Conservation (phyloP, 768 basidiomycete species). For the Amanita muscaria region DNA sequence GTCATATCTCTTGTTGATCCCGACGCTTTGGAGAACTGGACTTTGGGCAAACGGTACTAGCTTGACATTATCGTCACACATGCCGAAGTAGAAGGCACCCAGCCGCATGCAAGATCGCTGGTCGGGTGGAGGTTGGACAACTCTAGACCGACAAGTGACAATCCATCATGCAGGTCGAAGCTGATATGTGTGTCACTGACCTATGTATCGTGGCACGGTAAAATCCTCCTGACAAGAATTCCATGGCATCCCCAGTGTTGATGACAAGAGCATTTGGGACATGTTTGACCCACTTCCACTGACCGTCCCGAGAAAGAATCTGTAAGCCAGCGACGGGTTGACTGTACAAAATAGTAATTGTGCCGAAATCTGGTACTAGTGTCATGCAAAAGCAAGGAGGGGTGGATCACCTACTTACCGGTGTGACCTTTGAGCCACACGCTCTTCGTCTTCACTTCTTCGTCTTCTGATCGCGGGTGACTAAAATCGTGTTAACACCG, state of each 20-base stretch:
- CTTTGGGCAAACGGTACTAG: conserved; percentile 38
- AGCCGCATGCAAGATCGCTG: conserved; percentile 42
- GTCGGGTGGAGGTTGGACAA: conserved; percentile 48
- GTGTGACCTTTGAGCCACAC: conserved; percentile 58
- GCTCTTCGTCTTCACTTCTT: conserved; percentile 41
- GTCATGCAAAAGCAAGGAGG: not conserved
- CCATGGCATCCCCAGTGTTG: conserved; percentile 51
- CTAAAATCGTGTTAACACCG: conserved; percentile 18
- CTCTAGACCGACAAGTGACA: conserved; percentile 27
- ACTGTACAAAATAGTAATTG: too few species aligned
- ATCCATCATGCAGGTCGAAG: too few species aligned
- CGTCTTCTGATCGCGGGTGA: conserved; percentile 40
- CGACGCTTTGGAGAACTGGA: conserved; percentile 37
- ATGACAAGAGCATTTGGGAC: conserved; percentile 52
- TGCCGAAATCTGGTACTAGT: conserved; percentile 35
- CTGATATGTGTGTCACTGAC: too few species aligned
- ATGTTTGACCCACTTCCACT: conserved; percentile 52
- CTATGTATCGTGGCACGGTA: conserved; percentile 52
- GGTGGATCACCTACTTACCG: conserved; percentile 21
- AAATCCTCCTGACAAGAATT: conserved; percentile 53
- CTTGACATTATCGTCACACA: conserved; percentile 40
- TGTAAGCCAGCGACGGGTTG: conserved; percentile 50
- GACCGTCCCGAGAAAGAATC: conserved; percentile 41
- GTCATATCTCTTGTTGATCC: conserved; percentile 28
- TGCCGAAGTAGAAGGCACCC: conserved; percentile 50